These are phyloP conservation scores for Verticillium nubilum DNA, from an alignment of 2,329 filamentous ascomycete genomes.

Conservation along the genomic window DNA sequence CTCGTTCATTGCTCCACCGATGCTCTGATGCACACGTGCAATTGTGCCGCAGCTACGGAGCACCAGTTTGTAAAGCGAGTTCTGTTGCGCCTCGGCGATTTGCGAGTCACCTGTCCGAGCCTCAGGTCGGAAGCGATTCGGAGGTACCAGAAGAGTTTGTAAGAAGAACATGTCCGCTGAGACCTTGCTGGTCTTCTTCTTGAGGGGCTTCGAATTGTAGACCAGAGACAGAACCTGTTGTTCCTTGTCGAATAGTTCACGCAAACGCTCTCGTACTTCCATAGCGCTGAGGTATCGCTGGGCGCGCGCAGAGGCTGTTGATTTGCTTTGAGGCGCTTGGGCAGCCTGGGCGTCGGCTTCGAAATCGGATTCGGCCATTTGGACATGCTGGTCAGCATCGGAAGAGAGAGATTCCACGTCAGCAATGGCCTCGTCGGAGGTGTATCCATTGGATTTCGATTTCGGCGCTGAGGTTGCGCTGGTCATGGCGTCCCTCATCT, in stretches of 20 bases:
- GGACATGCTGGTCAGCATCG: conserved; percentile 34
- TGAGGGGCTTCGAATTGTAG: conserved; percentile 67
- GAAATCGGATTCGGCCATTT: conserved; percentile 31
- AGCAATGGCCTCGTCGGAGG: conserved; percentile 64
- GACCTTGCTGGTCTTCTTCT: conserved; percentile 52
- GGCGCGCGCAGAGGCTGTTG: conserved; percentile 19
- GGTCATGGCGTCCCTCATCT: conserved; percentile 61
- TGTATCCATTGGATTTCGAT: conserved; percentile 29
- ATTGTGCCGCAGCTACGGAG: conserved; percentile 70
- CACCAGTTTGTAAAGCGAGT: conserved; percentile 81
- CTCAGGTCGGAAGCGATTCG: conserved; percentile 86
- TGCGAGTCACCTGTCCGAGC: conserved; percentile 74
- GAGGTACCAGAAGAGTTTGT: conserved; percentile 78
- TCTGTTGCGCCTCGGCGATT: conserved; percentile 84
- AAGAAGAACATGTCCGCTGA: conserved; percentile 92
- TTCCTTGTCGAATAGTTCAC: conserved; percentile 80
- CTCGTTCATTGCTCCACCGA: conserved; percentile 35
- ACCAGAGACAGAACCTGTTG: conserved; percentile 78
- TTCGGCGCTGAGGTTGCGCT: conserved; percentile 21
- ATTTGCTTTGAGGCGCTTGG: conserved; percentile 20
- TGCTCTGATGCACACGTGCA: conserved; percentile 59
- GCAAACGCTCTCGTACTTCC: conserved; percentile 76
- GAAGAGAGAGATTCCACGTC: conserved; percentile 53
- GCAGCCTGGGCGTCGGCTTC: conserved; percentile 37
- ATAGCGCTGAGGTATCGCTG: conserved; percentile 78